Evolutionary conservation across 2,329 filamentous ascomycete genomes (phyloP), one percentile per base, ranked within the genome.

Genomic region (Nothophoma quercina): DNA sequence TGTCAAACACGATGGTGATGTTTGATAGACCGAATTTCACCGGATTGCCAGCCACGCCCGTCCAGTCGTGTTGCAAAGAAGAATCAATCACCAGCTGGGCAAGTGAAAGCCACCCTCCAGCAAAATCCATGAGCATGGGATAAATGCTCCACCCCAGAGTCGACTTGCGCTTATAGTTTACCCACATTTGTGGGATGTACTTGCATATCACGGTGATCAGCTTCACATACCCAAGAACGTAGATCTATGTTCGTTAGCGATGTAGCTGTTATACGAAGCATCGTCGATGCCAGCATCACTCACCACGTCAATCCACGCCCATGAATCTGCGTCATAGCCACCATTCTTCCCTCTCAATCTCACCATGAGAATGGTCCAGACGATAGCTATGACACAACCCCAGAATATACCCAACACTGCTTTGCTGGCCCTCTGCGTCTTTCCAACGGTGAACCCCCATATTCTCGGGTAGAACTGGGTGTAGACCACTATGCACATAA

Each of bases 11-110:
- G 64, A 98, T 88, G 51, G 88, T 91, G 36, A 96, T 85, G 68
- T 96, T 93, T 12, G 90, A 89, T 33, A 98, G 81, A 2, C 87
- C 86, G 52, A 98, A 86, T 78, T 98, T 99, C 63, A 95, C 88
- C 0, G 92, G 91, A 72, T 98, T 98, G 1, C 93, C 93, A 0
- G 88, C 92, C 51, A 98, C 81, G 18, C 93, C 95, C 39, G 88
- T 89, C 93, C 93, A 97, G 77, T 96, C 91, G 48, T 83, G 83
- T 73, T 95, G 87, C 29, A 96, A 77, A 52, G 88, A 91, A 54
- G 91, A 92, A 77, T 98, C 95, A 56, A 98, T 87, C 18, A 88
- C 77, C 57, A 96, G 83, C 75, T 99, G 95, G 2, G 84, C 77
- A 44, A 97, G 82, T 54, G 91, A 96, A 41, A 98, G 78, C 15